phyloP scores from a whole-genome alignment of 2,329 filamentous ascomycete genomes.

The Penicillium brevicompactum region DNA sequence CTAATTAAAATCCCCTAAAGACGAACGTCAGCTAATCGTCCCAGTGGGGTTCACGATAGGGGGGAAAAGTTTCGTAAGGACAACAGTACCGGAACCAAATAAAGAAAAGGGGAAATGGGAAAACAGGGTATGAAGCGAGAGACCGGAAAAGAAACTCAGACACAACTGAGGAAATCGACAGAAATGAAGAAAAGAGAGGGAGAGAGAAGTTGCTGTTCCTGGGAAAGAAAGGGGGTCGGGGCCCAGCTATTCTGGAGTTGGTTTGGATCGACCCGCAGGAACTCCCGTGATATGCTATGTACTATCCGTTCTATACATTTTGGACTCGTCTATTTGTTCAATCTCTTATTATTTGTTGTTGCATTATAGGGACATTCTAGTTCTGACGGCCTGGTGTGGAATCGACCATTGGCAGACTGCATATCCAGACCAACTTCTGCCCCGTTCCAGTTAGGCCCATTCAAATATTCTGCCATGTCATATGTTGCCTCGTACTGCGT shows the following conservation, averaged over 20 bases:
- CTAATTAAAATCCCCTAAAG: conserved; percentile 32
- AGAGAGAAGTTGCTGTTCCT: conserved; percentile 27
- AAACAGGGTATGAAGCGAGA: conserved; percentile 21
- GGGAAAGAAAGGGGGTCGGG: conserved; percentile 35
- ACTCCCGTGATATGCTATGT: conserved; percentile 10
- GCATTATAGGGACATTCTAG: background rate
- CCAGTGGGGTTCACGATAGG: conserved; percentile 11
- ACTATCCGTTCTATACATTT: conserved; percentile 4
- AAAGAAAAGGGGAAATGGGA: conserved; percentile 16
- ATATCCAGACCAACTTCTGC: background rate
- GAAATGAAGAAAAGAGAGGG: conserved; percentile 27
- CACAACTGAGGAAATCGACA: conserved; percentile 11
- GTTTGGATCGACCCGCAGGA: conserved; percentile 23
- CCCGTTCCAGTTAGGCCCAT: background rate
- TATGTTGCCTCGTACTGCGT: background rate
- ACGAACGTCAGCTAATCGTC: conserved; percentile 16
- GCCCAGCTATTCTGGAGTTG: conserved; percentile 26
- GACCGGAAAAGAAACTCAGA: conserved; percentile 23
- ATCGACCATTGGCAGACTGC: background rate
- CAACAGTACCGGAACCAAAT: conserved; percentile 19
- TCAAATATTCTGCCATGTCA: background rate
- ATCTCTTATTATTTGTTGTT: background rate
- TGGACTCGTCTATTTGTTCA: background rate
- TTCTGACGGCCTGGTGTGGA: background rate
- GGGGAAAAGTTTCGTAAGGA: conserved; percentile 12